phyloP scores from a whole-genome alignment of 2,329 filamentous ascomycete genomes.

The Byssothecium circinans region DNA sequence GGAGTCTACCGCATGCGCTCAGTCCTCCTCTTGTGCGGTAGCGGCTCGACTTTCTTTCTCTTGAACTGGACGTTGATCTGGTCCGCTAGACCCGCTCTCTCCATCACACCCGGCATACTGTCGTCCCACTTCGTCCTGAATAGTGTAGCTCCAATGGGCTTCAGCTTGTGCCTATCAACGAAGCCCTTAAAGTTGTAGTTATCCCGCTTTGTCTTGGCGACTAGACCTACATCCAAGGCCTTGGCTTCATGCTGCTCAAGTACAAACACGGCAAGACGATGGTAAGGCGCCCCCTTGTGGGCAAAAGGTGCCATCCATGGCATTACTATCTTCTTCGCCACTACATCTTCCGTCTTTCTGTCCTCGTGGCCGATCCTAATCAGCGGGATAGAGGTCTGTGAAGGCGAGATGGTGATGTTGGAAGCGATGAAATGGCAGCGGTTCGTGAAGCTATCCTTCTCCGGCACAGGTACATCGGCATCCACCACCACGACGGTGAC shows the following conservation, averaged over 20 bases:
- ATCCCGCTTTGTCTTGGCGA: constrained; percentile 73
- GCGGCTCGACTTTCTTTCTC: constrained; percentile 70
- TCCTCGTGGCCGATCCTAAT: constrained; percentile 36
- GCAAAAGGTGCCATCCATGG: constrained; percentile 86
- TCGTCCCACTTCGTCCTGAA: constrained; percentile 93
- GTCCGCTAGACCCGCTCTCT: constrained; percentile 71
- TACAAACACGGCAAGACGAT: constrained; percentile 81
- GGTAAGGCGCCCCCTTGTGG: constrained; percentile 88
- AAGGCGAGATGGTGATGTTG: constrained; percentile 68
- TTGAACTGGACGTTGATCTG: constrained; percentile 79
- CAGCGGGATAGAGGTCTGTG: constrained; percentile 39
- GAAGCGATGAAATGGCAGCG: constrained; percentile 86
- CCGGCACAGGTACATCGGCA: constrained; percentile 81
- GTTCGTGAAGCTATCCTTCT: constrained; percentile 73
- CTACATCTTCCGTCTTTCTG: constrained; percentile 51
- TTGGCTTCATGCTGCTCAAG: constrained; percentile 71
- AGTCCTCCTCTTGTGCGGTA: constrained; percentile 64
- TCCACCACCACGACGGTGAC: constrained; percentile 86
- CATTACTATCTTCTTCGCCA: constrained; percentile 62
- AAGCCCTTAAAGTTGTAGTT: constrained; percentile 76
- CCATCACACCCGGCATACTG: constrained; percentile 83
- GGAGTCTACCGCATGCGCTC: constrained; percentile 47
- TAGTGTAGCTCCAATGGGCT: constrained; percentile 78
- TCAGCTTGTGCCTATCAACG: constrained; percentile 67
- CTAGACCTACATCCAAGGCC: constrained; percentile 53